Percentiles rank a stretch among this genome's conserved stretches.
These are phyloP conservation scores for Rhizopogon rudus DNA, from an alignment of 768 basidiomycete species.

Conservation along the genomic window DNA sequence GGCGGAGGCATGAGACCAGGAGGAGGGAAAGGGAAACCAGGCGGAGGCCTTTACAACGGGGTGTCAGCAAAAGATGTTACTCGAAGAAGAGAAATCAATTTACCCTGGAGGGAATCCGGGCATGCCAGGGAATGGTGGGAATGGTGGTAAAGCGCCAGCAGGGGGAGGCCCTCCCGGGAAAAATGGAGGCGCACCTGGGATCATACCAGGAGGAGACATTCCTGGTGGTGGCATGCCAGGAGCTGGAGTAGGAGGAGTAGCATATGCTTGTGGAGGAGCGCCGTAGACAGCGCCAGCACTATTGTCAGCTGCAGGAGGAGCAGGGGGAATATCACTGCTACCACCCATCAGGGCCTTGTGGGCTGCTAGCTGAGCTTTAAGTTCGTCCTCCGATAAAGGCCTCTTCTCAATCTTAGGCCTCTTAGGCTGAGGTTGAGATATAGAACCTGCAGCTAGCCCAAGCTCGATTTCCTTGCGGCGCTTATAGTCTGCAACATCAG, in stretches of 20 bases:
- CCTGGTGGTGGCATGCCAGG: slow-evolving; percentile 21
- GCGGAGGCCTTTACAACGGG: slow-evolving; percentile 34
- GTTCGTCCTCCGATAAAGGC: slow-evolving; percentile 75
- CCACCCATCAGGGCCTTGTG: slow-evolving; percentile 91
- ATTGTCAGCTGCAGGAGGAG: slow-evolving; percentile 34
- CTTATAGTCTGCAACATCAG: slow-evolving; percentile 94
- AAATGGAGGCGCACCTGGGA: slow-evolving; percentile 40
- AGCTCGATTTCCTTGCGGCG: slow-evolving; percentile 93
- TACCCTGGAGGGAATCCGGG: slow-evolving; percentile 57
- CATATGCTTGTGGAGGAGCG: slow-evolving; percentile 71
- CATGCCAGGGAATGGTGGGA: slow-evolving; percentile 37
- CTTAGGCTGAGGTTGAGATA: slow-evolving; percentile 77
- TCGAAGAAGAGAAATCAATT: slow-evolving; percentile 19
- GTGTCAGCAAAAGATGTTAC: slow-evolving; percentile 10
- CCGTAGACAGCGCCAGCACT: slow-evolving; percentile 62
- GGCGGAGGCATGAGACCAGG: slow-evolving; percentile 31
- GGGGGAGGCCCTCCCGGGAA: slow-evolving; percentile 34
- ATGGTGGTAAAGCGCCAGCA: slow-evolving; percentile 36
- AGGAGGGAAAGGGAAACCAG: slow-evolving; percentile 50
- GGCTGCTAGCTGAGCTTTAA: slow-evolving; percentile 78
- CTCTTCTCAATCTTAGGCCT: slow-evolving; percentile 78
- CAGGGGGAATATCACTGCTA: slow-evolving; percentile 28
- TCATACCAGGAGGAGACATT: slow-evolving; percentile 32
- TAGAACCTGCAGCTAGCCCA: slow-evolving; percentile 77
- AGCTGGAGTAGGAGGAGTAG: slow-evolving; percentile 33